Evolutionary conservation across 257 asterid genomes (phyloP).

Genomic region (Petunia axillaris): DNA sequence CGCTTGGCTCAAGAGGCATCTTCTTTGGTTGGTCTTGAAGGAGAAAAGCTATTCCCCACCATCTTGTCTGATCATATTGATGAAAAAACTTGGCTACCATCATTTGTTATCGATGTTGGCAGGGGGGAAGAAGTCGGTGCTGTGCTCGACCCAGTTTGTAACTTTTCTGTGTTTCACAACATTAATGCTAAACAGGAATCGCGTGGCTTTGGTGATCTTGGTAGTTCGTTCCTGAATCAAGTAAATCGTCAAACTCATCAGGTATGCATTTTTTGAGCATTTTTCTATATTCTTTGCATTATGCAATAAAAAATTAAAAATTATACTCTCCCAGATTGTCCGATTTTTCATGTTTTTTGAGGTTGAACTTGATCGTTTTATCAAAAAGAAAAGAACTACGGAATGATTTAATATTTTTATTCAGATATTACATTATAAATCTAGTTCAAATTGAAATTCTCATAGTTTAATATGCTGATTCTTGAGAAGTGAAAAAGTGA

Average conservation of each 20-base stretch:
- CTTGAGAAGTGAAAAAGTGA: too few species aligned
- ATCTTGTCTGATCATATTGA: background rate
- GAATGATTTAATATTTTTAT: background rate
- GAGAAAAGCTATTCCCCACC: background rate
- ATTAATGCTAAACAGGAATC: background rate
- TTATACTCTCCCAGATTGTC: background rate
- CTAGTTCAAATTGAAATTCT: background rate
- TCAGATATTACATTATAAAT: background rate
- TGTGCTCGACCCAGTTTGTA: background rate
- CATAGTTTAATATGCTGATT: background rate
- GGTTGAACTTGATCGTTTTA: background rate
- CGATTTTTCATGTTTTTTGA: background rate
- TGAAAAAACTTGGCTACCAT: too few species aligned
- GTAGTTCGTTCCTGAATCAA: constrained; percentile 16
- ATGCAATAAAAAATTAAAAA: background rate
- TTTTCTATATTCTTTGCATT: background rate
- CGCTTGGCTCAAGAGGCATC: constrained; percentile 14
- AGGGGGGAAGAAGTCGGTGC: constrained; percentile 11
- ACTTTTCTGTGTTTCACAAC: background rate
- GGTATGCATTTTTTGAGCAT: constrained; percentile 12
- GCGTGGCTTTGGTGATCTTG: constrained; percentile 14
- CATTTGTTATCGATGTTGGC: constrained; percentile 4
- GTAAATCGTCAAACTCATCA: background rate
- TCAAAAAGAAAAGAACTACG: background rate
- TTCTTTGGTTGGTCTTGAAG: background rate